Base-by-base conservation (phyloP, 2,329 filamentous ascomycete genomes). In the Ophiostoma ips region DNA sequence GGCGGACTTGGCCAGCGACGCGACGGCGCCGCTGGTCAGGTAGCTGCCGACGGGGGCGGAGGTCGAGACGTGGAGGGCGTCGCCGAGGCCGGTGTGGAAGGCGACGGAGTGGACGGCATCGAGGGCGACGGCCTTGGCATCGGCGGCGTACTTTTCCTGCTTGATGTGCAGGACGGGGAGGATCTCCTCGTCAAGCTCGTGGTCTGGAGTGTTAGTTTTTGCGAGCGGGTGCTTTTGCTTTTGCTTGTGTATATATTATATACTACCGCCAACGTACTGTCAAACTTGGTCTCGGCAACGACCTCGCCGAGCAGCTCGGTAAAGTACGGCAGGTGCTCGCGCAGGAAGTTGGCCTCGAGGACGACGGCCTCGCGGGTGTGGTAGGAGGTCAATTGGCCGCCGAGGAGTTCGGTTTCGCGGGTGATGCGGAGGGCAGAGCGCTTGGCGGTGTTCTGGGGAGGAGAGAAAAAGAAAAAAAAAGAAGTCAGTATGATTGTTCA, bases 301-400 rank as follows among this genome's bases (percentile, higher is more conserved):
- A 95, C 85, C 75, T 98, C 94, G 63, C 84, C 87, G 59, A 98
- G 78, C 58, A 98, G 77, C 75, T 98, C 92, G 62, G 88, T 80
- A 68, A 95, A 98, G 79, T 96, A 98, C 59, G 92, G 92, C 58
- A 98, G 81, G 66, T 98, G 89, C 66, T 92, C 82, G 65, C 87
- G 82, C 58, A 98, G 80, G 77, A 98, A 98, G 73, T 84, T 94
- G 66, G 92, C 87, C 69, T 90, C 83, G 62, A 98, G 72, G 53
- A 98, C 81, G 56, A 98, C 72, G 64, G 88, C 88, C 75, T 98
- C 92, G 64, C 90, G 84, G 61, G 87, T 89, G 72, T 95, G 88
- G 69, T 85, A 87, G 58, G 90, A 76, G 60, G 73, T 77, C 71
- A 96, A 81, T 78, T 90, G 82, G 62, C 87, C 87, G 65, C 94